Evolutionary conservation across 352 stramenopile genomes (phyloP).

Genomic region (Globisporangium viniferum): DNA sequence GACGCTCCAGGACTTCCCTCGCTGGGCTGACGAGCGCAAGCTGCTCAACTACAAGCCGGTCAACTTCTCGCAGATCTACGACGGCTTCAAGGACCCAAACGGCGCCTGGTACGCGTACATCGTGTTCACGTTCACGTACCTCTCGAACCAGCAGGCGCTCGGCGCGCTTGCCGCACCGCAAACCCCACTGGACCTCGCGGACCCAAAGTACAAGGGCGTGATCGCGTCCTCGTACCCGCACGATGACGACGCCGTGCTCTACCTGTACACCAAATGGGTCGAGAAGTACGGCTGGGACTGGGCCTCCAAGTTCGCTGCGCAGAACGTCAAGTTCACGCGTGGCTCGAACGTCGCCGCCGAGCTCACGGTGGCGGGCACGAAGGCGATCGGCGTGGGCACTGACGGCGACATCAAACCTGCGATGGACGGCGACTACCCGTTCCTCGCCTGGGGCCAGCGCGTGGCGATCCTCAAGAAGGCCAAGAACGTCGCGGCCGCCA

Average conservation of each 20-base stretch:
- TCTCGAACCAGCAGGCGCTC: conserved; percentile 27
- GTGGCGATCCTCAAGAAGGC: conserved; percentile 58
- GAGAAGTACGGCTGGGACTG: conserved; percentile 58
- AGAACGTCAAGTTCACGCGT: conserved; percentile 35
- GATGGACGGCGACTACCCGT: conserved; percentile 8
- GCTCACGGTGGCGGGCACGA: conserved; percentile 24
- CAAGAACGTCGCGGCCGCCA: conserved; percentile 44
- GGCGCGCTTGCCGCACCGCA: conserved; percentile 10
- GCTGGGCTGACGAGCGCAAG: conserved; percentile 37
- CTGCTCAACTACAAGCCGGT: conserved; percentile 51
- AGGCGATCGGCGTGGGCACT: conserved; percentile 27
- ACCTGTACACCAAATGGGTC: conserved; percentile 41
- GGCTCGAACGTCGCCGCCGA: conserved; percentile 31
- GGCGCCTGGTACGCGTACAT: conserved; percentile 36
- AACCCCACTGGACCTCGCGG: conserved; percentile 27
- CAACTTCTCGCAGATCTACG: conserved; percentile 50
- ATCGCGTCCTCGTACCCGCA: conserved; percentile 50
- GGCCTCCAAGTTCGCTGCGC: conserved; percentile 34
- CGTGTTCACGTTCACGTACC: conserved; percentile 42
- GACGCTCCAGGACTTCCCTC: conserved; percentile 54
- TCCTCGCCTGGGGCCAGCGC: conserved; percentile 46
- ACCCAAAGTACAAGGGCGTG: conserved; percentile 30
- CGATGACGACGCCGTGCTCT: conserved; percentile 50
- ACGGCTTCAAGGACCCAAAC: conserved; percentile 28
- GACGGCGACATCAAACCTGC: background rate